Evolutionary conservation across 176 grass and related monocot genomes (phyloP).

Genomic region (Ensete glaucum): DNA sequence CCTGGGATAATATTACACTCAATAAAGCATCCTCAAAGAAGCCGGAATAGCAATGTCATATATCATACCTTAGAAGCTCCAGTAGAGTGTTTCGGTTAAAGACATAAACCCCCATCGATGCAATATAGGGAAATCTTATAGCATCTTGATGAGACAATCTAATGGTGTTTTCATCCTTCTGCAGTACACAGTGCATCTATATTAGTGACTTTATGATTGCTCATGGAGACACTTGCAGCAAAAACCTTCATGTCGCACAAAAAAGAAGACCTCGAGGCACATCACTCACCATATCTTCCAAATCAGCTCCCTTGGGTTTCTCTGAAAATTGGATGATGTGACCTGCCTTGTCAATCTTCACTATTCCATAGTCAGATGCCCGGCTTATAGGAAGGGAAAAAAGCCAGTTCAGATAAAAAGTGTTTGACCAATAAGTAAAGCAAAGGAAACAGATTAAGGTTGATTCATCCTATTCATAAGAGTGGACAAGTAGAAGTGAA

Average conservation of each 20-base stretch:
- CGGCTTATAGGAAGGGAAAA: slow-evolving; percentile 37
- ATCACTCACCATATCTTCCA: slow-evolving; percentile 62
- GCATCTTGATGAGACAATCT: slow-evolving; percentile 25
- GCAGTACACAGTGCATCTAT: not conserved
- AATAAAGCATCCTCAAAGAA: not conserved
- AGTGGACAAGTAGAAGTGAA: no score
- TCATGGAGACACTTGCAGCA: not conserved
- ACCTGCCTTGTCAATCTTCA: slow-evolving; percentile 51
- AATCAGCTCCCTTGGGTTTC: slow-evolving; percentile 48
- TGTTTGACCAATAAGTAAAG: not conserved
- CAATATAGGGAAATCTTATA: slow-evolving; percentile 42
- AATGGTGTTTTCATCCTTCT: slow-evolving; percentile 56
- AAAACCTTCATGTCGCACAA: not conserved
- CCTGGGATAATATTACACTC: slow-evolving; percentile 17
- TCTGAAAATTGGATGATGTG: slow-evolving; percentile 54
- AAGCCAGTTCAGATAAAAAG: not conserved
- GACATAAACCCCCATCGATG: slow-evolving; percentile 88
- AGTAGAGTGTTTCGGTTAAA: slow-evolving; percentile 61
- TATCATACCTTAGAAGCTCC: slow-evolving; percentile 47
- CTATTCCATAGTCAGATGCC: slow-evolving; percentile 60
- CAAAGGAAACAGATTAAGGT: not conserved
- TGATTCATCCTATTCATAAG: no score
- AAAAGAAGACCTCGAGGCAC: not conserved
- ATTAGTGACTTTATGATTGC: not conserved
- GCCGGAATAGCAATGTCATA: not conserved